Percentiles rank a stretch among this genome's conserved stretches.
These are phyloP conservation scores for Tephrocybe sp. DNA, from an alignment of 768 basidiomycete species.

Conservation along the genomic window DNA sequence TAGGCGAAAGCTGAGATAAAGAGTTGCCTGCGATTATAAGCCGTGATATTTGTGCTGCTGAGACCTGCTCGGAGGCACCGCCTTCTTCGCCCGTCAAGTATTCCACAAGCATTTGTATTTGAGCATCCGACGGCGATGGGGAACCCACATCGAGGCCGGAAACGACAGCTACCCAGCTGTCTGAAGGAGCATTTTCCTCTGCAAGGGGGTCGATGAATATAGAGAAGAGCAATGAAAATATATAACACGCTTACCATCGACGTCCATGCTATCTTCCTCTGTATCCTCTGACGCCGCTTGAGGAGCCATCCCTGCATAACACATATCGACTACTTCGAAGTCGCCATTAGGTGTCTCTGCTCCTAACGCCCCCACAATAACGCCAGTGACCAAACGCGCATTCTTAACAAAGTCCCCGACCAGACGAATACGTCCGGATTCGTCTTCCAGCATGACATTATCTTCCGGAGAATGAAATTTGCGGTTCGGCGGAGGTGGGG, in stretches of 20 bases:
- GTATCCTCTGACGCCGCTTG: conserved; percentile 37
- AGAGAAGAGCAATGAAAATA: conserved; percentile 4
- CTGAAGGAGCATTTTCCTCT: conserved; percentile 25
- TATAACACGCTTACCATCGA: conserved; percentile 51
- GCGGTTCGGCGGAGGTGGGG: conserved; percentile 69
- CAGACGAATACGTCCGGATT: conserved; percentile 87
- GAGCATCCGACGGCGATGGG: conserved; percentile 58
- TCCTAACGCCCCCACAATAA: conserved; percentile 87
- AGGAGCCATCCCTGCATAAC: conserved; percentile 80
- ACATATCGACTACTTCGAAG: conserved; percentile 90
- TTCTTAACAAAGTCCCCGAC: conserved; percentile 70
- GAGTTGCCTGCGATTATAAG: conserved; percentile 92
- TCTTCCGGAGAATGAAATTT: conserved; percentile 82
- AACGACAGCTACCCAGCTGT: conserved; percentile 81
- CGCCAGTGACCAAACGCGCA: conserved; percentile 79
- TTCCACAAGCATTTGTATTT: conserved; percentile 85
- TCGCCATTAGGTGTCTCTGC: conserved; percentile 87
- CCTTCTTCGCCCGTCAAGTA: conserved; percentile 85
- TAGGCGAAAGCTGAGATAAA: conserved; percentile 47
- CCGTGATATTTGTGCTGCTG: conserved; percentile 73
- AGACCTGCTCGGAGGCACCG: conserved; percentile 58
- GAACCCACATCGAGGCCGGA: conserved; percentile 85
- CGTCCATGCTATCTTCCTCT: conserved; percentile 54
- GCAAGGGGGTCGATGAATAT: conserved; percentile 3
- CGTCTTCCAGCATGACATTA: conserved; percentile 89